phyloP scores from a whole-genome alignment of 805 yeast genomes.

The Wickerhamiella vanderwaltii region DNA sequence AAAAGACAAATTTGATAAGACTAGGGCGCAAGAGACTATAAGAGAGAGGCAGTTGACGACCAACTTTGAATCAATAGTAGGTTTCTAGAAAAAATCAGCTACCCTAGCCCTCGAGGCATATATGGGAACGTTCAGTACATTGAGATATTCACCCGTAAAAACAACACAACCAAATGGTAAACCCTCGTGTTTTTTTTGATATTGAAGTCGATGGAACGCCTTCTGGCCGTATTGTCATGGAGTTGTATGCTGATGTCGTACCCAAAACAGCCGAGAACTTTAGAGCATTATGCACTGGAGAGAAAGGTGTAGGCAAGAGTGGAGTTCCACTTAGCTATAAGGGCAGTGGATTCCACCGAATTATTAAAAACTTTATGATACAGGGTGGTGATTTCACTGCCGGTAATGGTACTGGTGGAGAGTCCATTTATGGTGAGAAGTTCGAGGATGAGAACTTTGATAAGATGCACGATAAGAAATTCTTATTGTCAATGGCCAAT shows the following conservation, averaged over 20 bases:
- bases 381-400: conserved; percentile 87
- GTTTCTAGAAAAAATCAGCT: background rate
- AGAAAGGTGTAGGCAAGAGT: conserved; percentile 48
- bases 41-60: no score
- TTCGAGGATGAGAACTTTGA: conserved; percentile 68
- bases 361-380: conserved; percentile 79
- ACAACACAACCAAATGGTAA: background rate
- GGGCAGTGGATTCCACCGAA: conserved; percentile 81
- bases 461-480: conserved; percentile 64
- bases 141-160: background rate
- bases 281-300: conserved; percentile 81
- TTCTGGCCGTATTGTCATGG: conserved; percentile 69
- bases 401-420: conserved; percentile 89
- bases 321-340: conserved; percentile 66
- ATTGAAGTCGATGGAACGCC: conserved; percentile 57
- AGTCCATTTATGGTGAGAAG: conserved; percentile 62
- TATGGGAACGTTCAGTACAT: background rate
- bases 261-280: conserved; percentile 88
- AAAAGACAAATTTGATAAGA: no score
- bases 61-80: no score
- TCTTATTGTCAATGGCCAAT: conserved; percentile 90
- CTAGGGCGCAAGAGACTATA: no score
- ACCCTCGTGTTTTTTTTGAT: conserved; percentile 35
- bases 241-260: conserved; percentile 46
- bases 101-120: conserved; percentile 4